These are phyloP conservation scores for Myotisia sp. DNA, from an alignment of 2,329 filamentous ascomycete species.

Conservation along the genomic window DNA sequence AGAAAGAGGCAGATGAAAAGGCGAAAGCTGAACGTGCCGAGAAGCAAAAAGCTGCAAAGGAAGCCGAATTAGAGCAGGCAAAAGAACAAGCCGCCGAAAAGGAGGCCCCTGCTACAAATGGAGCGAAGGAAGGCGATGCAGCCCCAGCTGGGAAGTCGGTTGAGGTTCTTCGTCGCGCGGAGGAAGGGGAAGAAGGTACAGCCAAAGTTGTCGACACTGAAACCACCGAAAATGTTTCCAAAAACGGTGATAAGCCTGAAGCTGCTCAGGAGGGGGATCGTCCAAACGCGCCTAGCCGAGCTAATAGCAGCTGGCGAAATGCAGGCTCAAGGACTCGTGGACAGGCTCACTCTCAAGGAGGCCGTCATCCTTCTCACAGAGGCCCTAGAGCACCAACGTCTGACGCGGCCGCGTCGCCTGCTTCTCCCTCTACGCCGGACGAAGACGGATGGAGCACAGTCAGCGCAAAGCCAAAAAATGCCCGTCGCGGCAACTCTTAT, in stretches of 20 bases:
- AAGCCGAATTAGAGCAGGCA: slow-evolving; percentile 36
- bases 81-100: slow-evolving; percentile 33
- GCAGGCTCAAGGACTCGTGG: slow-evolving; percentile 7
- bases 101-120: slow-evolving; percentile 22
- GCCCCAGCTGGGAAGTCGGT: slow-evolving; percentile 36
- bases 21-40: slow-evolving; percentile 56
- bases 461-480: slow-evolving; percentile 30
- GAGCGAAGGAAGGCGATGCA: slow-evolving; percentile 29
- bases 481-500: slow-evolving; percentile 26
- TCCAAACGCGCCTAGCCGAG: slow-evolving; percentile 22
- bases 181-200: slow-evolving; percentile 33
- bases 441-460: slow-evolving; percentile 38
- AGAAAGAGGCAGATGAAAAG: slow-evolving; percentile 78
- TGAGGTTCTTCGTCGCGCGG: slow-evolving; percentile 41
- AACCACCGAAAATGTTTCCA: slow-evolving; percentile 23
- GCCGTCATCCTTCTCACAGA: slow-evolving; percentile 5
- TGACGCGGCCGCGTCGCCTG: slow-evolving; percentile 13
- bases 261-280: slow-evolving; percentile 10
- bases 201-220: slow-evolving; percentile 26
- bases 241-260: slow-evolving; percentile 25
- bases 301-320: slow-evolving; percentile 31
- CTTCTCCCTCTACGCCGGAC: slow-evolving; percentile 22
- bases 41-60: slow-evolving; percentile 51
- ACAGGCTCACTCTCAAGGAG: slow-evolving; percentile 6
- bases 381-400: slow-evolving; percentile 4